These are phyloP conservation scores for Cerrena zonata DNA, from an alignment of 1,284 basidiomycete species.

Conservation along the genomic window DNA sequence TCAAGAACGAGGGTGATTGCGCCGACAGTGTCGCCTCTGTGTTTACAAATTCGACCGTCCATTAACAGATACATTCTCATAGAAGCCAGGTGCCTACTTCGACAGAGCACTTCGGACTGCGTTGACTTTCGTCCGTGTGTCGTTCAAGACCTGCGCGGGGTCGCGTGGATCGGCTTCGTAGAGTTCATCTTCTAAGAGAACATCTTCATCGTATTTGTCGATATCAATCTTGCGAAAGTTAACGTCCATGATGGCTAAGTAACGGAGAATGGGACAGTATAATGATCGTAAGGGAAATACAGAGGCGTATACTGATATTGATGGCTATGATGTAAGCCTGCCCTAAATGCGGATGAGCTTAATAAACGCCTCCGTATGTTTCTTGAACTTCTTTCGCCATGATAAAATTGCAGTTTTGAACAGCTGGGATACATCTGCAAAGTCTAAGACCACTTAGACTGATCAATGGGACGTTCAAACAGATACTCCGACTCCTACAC, in stretches of 20 bases:
- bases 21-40: slow-evolving; percentile 67
- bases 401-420: too few relatives aligned
- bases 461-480: too few relatives aligned
- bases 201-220: slow-evolving; percentile 90
- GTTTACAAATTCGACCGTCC: slow-evolving; percentile 3
- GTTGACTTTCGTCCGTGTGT: slow-evolving; percentile 70
- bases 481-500: too few relatives aligned
- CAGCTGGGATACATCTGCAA: too few relatives aligned
- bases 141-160: slow-evolving; percentile 66
- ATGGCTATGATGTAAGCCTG: too few relatives aligned
- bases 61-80: background rate
- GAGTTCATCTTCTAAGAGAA: slow-evolving; percentile 78
- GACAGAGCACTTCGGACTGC: slow-evolving; percentile 71
- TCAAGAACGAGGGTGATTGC: slow-evolving; percentile 70
- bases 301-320: too few relatives aligned
- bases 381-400: too few relatives aligned
- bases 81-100: slow-evolving; percentile 47
- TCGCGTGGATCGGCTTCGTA: slow-evolving; percentile 83
- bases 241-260: slow-evolving; percentile 49
- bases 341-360: too few relatives aligned
- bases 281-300: too few relatives aligned
- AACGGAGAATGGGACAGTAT: background rate
- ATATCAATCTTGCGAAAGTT: slow-evolving; percentile 92
- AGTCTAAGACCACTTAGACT: too few relatives aligned
- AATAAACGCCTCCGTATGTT: too few relatives aligned